Conservation (phyloP, 352 stramenopile species). For the Phytopythium montanum region DNA sequence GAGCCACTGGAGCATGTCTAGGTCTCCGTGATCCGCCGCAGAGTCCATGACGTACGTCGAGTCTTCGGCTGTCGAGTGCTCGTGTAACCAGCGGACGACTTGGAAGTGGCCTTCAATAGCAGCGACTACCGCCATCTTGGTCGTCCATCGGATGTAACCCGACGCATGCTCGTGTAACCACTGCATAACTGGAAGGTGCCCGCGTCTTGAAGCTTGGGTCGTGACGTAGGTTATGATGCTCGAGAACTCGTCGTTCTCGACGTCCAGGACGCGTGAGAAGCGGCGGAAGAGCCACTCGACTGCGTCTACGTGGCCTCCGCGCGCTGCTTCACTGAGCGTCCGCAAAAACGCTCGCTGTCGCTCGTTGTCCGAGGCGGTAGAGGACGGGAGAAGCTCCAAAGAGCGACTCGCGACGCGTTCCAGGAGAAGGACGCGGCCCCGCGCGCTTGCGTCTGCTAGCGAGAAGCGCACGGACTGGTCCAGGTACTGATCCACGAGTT, state of each 20-base stretch:
- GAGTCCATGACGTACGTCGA: constrained; percentile 37
- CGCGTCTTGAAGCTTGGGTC: constrained; percentile 21
- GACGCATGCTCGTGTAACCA: constrained; percentile 14
- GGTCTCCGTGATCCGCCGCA: constrained; percentile 23
- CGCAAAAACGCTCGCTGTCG: constrained; percentile 15
- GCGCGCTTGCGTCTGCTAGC: constrained; percentile 21
- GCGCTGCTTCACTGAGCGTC: constrained; percentile 13
- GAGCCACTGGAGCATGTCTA: constrained; percentile 34
- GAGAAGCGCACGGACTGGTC: constrained; percentile 26
- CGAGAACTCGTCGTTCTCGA: constrained; percentile 2
- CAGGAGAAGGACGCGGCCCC: constrained; percentile 19
- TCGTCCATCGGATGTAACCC: constrained; percentile 21
- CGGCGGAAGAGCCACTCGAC: constrained; percentile 27
- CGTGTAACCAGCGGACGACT: constrained; percentile 29
- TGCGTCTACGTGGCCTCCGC: constrained; percentile 14
- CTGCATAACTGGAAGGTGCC: constrained; percentile 17
- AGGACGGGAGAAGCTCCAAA: background rate
- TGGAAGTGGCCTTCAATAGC: constrained; percentile 39
- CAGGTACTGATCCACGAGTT: constrained; percentile 15
- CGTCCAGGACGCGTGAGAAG: constrained; percentile 6
- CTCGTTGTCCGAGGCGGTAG: background rate
- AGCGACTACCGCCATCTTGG: constrained; percentile 34
- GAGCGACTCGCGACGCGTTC: constrained; percentile 16
- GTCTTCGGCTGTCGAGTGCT: constrained; percentile 21
- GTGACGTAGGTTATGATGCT: constrained; percentile 25